A percentile compares a stretch with the other conserved stretches of the same genome.
Evolutionary conservation across 306 rosid species (phyloP).

Genomic region (Trifolium subterraneum): DNA sequence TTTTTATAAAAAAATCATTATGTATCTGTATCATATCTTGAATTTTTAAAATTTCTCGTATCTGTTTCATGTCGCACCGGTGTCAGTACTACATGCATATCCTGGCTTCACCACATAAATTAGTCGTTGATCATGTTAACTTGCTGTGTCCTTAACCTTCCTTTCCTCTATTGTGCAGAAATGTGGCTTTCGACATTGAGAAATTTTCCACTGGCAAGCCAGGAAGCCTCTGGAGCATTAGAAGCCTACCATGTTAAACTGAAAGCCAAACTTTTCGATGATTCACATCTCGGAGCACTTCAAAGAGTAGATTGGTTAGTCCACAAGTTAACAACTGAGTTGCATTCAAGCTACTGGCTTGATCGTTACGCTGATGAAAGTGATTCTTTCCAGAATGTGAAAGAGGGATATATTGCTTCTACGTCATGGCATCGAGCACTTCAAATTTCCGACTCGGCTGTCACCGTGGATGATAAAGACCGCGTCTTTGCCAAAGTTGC

Average conservation of each 20-base stretch:
- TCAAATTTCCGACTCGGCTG: slow-evolving; percentile 73
- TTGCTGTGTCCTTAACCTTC: slow-evolving; percentile 1
- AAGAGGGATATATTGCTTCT: slow-evolving; percentile 88
- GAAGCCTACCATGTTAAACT: slow-evolving; percentile 90
- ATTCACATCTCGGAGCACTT: slow-evolving; percentile 93
- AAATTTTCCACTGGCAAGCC: slow-evolving; percentile 83
- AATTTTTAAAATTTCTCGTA: neutral
- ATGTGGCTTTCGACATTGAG: slow-evolving; percentile 94
- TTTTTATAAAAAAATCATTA: neutral
- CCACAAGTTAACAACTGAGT: slow-evolving; percentile 89
- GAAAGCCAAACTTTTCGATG: slow-evolving; percentile 87
- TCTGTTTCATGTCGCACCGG: neutral
- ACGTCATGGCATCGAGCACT: slow-evolving; percentile 91
- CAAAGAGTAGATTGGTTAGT: slow-evolving; percentile 98
- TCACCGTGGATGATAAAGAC: slow-evolving; percentile 66
- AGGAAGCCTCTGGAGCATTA: slow-evolving; percentile 93
- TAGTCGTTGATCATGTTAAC: slow-evolving; percentile 28
- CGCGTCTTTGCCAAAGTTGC: slow-evolving; percentile 73
- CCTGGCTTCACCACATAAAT: neutral
- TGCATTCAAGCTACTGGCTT: slow-evolving; percentile 94
- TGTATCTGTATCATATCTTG: neutral
- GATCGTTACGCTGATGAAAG: slow-evolving; percentile 93
- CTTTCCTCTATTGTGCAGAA: slow-evolving; percentile 51
- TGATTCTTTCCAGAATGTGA: slow-evolving; percentile 83
- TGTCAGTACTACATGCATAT: neutral